These are phyloP conservation scores for Paraleonurus japonicus DNA, from an alignment of 257 asterid species.

Conservation along the genomic window DNA sequence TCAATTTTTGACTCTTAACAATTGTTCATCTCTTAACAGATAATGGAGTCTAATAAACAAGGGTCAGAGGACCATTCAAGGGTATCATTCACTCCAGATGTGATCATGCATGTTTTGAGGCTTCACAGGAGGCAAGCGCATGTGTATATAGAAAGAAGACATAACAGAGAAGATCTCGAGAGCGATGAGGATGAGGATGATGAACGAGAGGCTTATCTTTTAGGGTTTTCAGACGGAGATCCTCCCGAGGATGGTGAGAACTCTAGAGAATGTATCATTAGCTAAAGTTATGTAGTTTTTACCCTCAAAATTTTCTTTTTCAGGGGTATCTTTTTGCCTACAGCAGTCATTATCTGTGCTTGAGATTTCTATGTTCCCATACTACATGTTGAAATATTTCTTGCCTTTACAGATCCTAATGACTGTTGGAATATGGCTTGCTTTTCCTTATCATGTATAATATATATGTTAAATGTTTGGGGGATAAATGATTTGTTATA, in stretches of 20 bases:
- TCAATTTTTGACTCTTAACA: neutral
- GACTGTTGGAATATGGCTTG: constrained; percentile 10
- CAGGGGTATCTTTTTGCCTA: neutral
- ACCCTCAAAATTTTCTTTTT: neutral
- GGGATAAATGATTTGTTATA: constrained; percentile 4
- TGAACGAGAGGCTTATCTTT: constrained; percentile 31
- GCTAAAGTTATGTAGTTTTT: constrained; percentile 36
- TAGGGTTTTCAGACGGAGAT: constrained; percentile 51
- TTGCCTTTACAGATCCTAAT: neutral
- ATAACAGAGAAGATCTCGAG: constrained; percentile 32
- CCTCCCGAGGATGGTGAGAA: constrained; percentile 50
- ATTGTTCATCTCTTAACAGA: constrained; percentile 31
- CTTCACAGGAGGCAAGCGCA: constrained; percentile 74
- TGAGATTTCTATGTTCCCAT: neutral
- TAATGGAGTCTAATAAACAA: constrained; percentile 59
- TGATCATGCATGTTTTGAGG: constrained; percentile 72
- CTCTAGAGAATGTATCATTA: constrained; percentile 61
- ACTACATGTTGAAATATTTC: constrained; percentile 3
- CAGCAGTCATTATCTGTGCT: constrained; percentile 8
- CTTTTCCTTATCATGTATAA: constrained; percentile 7
- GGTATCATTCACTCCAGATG: constrained; percentile 64
- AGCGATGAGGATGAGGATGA: constrained; percentile 27
- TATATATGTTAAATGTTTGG: constrained; percentile 4
- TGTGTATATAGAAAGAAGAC: constrained; percentile 49
- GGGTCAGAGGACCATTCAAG: constrained; percentile 60